Evolutionary conservation across 306 rosid species (phyloP).

Genomic region (Betula pendula): DNA sequence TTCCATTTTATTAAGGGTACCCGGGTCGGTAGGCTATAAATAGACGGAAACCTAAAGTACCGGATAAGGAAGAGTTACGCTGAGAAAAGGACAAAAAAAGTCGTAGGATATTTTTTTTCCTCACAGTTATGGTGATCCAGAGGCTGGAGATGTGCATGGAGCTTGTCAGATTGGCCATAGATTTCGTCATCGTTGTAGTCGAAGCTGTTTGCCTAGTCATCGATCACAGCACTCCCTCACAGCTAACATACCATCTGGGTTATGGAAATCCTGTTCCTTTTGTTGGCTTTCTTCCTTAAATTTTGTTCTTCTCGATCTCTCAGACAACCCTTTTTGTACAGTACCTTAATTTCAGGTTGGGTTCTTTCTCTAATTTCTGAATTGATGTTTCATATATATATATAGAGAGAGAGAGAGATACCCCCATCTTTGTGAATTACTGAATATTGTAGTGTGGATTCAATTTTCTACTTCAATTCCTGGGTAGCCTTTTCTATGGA

Average conservation of each 20-base stretch:
- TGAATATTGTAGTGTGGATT: too few relatives aligned
- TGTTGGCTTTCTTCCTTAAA: constrained; percentile 57
- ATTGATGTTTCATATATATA: too few relatives aligned
- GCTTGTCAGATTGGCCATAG: constrained; percentile 62
- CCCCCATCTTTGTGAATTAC: not conserved
- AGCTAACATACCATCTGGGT: constrained; percentile 13
- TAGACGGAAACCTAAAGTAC: not conserved
- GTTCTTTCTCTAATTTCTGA: not conserved
- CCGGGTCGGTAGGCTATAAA: not conserved
- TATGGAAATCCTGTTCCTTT: constrained; percentile 45
- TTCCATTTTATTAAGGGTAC: not conserved
- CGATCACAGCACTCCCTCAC: constrained; percentile 42
- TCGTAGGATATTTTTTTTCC: too few relatives aligned
- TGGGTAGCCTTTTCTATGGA: too few relatives aligned
- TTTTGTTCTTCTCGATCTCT: too few relatives aligned
- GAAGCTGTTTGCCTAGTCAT: constrained; percentile 56
- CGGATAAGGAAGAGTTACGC: not conserved
- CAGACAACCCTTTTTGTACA: not conserved
- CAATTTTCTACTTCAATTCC: too few relatives aligned
- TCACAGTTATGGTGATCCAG: constrained; percentile 47
- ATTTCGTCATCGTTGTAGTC: constrained; percentile 65
- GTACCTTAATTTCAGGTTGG: not conserved
- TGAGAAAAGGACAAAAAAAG: not conserved
- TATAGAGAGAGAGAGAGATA: too few relatives aligned
- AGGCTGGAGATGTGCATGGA: constrained; percentile 59